Conservation (phyloP, 2,329 filamentous ascomycete genomes). For the Aspergillus pseudotamarii region DNA sequence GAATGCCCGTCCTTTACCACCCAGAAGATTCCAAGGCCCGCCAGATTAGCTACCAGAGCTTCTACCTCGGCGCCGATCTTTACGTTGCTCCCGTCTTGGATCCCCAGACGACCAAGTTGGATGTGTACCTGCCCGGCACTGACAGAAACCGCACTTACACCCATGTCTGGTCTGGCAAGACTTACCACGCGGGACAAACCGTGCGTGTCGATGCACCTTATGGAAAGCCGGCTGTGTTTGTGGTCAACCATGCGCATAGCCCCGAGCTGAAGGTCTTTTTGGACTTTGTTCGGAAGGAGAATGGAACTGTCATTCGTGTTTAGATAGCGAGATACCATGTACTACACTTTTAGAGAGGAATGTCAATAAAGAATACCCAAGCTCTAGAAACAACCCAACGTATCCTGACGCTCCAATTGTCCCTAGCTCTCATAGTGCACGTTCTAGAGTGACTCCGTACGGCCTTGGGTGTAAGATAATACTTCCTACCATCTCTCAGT, state of each 20-base stretch:
- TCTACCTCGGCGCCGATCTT: background rate
- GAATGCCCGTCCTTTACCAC: background rate
- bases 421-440: background rate
- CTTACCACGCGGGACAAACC: background rate
- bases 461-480: no score
- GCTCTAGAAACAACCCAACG: background rate
- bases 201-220: background rate
- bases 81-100: background rate
- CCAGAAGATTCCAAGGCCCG: background rate
- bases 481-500: background rate
- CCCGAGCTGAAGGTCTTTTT: background rate
- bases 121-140: background rate
- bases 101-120: background rate
- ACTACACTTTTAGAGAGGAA: background rate
- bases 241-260: background rate
- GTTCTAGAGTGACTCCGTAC: no score
- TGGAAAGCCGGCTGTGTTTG: background rate
- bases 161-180: background rate
- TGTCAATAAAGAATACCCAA: background rate
- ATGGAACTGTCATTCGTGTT: background rate
- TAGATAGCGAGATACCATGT: background rate
- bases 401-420: background rate
- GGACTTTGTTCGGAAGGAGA: background rate
- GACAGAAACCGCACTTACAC: background rate
- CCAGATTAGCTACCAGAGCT: background rate